Percentiles rank a stretch among this genome's conserved stretches.
phyloP scores from a whole-genome alignment of 805 yeast species.

The Kodamaea leandrae region DNA sequence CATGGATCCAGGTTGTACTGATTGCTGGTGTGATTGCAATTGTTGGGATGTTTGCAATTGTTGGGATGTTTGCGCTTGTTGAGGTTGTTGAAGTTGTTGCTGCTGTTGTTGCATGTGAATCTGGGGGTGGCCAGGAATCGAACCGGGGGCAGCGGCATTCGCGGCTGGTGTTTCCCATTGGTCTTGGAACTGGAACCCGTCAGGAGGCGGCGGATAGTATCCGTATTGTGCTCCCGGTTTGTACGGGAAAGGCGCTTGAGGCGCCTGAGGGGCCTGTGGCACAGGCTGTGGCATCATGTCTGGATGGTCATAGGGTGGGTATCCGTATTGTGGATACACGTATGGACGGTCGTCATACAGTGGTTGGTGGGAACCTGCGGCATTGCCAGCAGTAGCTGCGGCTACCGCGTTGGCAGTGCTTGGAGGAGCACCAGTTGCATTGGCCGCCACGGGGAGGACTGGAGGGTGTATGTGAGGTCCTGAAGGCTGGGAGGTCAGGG shows the following conservation, averaged over 20 bases:
- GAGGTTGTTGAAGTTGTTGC: conserved; percentile 9
- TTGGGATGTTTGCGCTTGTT: background rate
- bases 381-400: background rate
- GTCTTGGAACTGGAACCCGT: conserved; percentile 1
- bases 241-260: background rate
- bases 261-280: background rate
- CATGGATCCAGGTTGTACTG: background rate
- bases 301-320: background rate
- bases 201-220: conserved; percentile 1
- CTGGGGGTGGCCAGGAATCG: conserved; percentile 2
- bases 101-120: conserved; percentile 3
- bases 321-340: background rate
- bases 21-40: conserved; percentile 7
- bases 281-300: background rate
- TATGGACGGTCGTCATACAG: background rate
- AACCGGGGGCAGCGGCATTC: background rate
- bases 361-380: too few relatives aligned
- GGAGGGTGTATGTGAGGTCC: background rate
- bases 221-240: conserved; percentile 2
- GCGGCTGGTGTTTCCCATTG: background rate
- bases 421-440: background rate
- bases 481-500: background rate
- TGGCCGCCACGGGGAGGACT: background rate
- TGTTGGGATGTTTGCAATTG: conserved; percentile 4
- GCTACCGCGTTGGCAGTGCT: background rate